Percentiles rank a stretch among this genome's conserved stretches.
These are phyloP conservation scores for Phytophthora megakarya DNA, from an alignment of 352 stramenopile genomes.

Conservation along the genomic window DNA sequence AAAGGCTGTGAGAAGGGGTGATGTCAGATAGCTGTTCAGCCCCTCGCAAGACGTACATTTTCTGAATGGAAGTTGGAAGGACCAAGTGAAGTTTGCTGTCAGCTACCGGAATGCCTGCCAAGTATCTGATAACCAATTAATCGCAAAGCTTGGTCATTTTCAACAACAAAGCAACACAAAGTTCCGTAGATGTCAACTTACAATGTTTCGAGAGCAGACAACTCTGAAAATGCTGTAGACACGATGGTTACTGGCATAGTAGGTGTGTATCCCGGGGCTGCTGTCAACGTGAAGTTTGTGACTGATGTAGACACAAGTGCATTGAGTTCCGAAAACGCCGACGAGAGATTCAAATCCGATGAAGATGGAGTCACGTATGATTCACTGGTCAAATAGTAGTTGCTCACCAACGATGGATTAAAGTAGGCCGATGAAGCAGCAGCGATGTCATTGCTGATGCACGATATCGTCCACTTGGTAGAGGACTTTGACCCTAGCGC, in stretches of 20 bases:
- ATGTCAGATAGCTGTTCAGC: background rate
- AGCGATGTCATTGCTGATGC: slow-evolving; percentile 7
- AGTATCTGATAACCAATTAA: slow-evolving; percentile 31
- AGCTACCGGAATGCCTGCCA: slow-evolving; percentile 48
- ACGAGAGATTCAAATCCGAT: slow-evolving; percentile 42
- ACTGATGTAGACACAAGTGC: slow-evolving; percentile 43
- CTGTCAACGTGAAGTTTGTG: slow-evolving; percentile 46
- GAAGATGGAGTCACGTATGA: slow-evolving; percentile 21
- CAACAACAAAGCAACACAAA: background rate
- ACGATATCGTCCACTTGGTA: slow-evolving; percentile 42
- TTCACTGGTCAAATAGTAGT: slow-evolving; percentile 37
- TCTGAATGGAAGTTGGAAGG: slow-evolving; percentile 48
- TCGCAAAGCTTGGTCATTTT: slow-evolving; percentile 9
- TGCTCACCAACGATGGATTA: slow-evolving; percentile 36
- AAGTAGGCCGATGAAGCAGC: slow-evolving; percentile 31
- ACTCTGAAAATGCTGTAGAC: slow-evolving; percentile 44
- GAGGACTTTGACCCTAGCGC: slow-evolving; percentile 34
- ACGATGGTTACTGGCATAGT: slow-evolving; percentile 39
- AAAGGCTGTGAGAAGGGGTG: background rate
- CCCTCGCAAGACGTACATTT: slow-evolving; percentile 37
- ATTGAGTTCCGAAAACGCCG: slow-evolving; percentile 41
- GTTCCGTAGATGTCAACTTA: slow-evolving; percentile 25
- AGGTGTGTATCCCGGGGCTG: slow-evolving; percentile 43
- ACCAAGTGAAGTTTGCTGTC: slow-evolving; percentile 42
- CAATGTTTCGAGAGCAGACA: slow-evolving; percentile 48